A percentile compares a stretch with the other conserved stretches of the same genome.
phyloP scores from a whole-genome alignment of 768 basidiomycete genomes.

The Boletus sp. region DNA sequence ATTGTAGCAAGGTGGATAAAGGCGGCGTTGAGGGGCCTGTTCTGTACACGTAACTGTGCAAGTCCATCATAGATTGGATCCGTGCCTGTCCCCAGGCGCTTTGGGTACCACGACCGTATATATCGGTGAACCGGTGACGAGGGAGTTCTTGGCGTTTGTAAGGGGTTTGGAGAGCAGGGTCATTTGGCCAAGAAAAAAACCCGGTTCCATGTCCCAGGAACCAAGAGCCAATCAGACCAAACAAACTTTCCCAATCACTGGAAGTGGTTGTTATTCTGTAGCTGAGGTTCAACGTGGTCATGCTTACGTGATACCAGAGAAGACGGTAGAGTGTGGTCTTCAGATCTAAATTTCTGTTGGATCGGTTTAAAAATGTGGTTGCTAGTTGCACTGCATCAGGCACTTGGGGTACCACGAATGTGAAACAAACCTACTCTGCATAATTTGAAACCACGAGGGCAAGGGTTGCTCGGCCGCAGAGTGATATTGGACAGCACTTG shows the following conservation, averaged over 20 bases:
- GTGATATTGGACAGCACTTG: neutral
- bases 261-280: neutral
- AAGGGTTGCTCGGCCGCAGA: neutral
- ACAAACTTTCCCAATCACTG: too few relatives aligned
- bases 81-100: neutral
- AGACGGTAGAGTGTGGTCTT: neutral
- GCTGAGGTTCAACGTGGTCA: neutral
- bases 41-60: neutral
- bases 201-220: too few relatives aligned
- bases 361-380: neutral
- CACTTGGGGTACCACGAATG: neutral
- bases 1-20: neutral
- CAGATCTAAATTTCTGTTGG: neutral
- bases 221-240: too few relatives aligned
- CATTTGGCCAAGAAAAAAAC: too few relatives aligned
- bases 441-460: neutral
- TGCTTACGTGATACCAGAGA: neutral
- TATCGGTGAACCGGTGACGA: neutral
- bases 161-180: too few relatives aligned
- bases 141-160: neutral
- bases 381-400: neutral
- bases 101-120: neutral
- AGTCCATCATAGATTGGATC: neutral
- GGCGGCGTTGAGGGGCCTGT: neutral
- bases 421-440: neutral